Percentiles rank a stretch among this genome's conserved stretches.
phyloP scores from a whole-genome alignment of 768 basidiomycete genomes.

The Suillus bovinus region DNA sequence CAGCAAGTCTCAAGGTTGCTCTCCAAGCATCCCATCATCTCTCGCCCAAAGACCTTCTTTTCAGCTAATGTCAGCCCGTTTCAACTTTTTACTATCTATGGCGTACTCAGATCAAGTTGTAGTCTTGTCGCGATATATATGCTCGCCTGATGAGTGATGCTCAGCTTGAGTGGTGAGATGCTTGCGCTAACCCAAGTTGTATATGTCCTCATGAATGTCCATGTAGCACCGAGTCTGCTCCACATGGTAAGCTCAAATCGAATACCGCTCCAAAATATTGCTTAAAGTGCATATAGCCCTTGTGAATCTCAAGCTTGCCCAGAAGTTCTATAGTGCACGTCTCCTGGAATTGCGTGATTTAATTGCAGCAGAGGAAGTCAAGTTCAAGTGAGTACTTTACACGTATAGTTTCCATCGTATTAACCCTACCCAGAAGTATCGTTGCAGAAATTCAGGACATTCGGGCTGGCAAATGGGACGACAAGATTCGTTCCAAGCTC shows the following conservation, averaged over 20 bases:
- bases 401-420: not conserved
- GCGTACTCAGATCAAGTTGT: slow-evolving; percentile 21
- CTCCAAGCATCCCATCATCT: slow-evolving; percentile 67
- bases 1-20: slow-evolving; percentile 62
- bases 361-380: slow-evolving; percentile 70
- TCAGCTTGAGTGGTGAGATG: slow-evolving; percentile 58
- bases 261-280: not conserved
- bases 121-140: slow-evolving; percentile 75
- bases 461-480: slow-evolving; percentile 65
- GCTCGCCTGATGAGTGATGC: slow-evolving; percentile 68
- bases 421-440: slow-evolving; percentile 46
- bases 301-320: slow-evolving; percentile 67
- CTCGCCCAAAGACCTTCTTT: slow-evolving; percentile 64
- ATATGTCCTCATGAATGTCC: not conserved
- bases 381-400: slow-evolving; percentile 62
- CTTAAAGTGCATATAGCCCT: slow-evolving; percentile 46
- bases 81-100: slow-evolving; percentile 13
- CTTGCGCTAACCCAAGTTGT: not conserved
- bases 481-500: slow-evolving; percentile 43
- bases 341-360: slow-evolving; percentile 70
- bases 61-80: slow-evolving; percentile 56
- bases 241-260: slow-evolving; percentile 47
- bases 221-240: slow-evolving; percentile 36
- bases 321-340: slow-evolving; percentile 70
- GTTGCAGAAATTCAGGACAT: slow-evolving; percentile 78